A percentile compares a stretch with the other conserved stretches of the same genome.
phyloP scores from a whole-genome alignment of 2,329 filamentous ascomycete species.

The Aureobasidium musti region DNA sequence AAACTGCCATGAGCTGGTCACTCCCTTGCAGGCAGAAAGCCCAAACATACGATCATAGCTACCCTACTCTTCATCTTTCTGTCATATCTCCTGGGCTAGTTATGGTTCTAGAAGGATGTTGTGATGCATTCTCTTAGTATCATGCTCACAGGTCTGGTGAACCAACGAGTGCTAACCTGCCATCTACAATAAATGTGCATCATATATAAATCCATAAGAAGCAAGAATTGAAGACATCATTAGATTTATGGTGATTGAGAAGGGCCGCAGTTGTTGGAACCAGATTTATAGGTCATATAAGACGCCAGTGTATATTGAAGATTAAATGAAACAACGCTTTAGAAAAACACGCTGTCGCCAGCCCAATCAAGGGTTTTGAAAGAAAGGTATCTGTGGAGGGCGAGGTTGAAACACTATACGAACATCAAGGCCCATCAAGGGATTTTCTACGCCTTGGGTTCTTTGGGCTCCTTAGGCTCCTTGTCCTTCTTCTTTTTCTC shows the following conservation, averaged over 20 bases:
- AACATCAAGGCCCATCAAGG: neutral
- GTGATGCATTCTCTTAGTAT: too few species aligned
- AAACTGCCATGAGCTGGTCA: neutral
- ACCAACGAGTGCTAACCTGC: too few species aligned
- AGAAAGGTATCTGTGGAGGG: neutral
- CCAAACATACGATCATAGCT: neutral
- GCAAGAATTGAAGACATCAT: neutral
- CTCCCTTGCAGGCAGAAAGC: neutral
- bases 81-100: neutral
- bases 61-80: neutral
- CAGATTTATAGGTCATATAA: neutral
- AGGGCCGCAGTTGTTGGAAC: neutral
- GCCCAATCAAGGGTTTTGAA: neutral
- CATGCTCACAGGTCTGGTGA: too few species aligned
- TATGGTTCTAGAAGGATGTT: neutral
- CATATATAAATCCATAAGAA: neutral
- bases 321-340: neutral
- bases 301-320: neutral
- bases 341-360: neutral
- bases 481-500: constrained; percentile 63
- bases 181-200: too few species aligned
- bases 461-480: constrained; percentile 1
- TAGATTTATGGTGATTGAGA: neutral
- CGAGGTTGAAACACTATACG: neutral
- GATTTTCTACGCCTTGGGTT: neutral